Conservation (phyloP, 139 green algal genomes). For the Nannochloris sp. region DNA sequence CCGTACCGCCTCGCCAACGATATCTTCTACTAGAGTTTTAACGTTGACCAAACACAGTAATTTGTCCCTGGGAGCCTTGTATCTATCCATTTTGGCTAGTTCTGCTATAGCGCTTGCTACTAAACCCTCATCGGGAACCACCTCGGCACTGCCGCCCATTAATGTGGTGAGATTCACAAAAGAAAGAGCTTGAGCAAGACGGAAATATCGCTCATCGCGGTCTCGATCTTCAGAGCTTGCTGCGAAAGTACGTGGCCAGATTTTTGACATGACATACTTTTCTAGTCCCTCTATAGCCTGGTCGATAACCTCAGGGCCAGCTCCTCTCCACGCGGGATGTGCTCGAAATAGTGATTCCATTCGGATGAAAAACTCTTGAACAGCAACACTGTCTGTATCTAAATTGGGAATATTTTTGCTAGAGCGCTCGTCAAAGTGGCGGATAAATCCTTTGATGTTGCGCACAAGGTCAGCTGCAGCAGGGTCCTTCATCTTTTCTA, state of each 20-base stretch:
- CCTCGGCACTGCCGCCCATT: constrained; percentile 38
- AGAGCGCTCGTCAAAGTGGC: constrained; percentile 30
- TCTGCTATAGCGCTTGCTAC: constrained; percentile 64
- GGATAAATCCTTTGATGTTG: constrained; percentile 70
- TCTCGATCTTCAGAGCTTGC: constrained; percentile 56
- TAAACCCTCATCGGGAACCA: constrained; percentile 19
- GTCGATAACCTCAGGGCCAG: constrained; percentile 51
- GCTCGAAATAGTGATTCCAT: constrained; percentile 66
- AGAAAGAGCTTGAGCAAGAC: constrained; percentile 40
- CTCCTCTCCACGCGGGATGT: constrained; percentile 77
- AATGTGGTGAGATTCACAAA: constrained; percentile 79
- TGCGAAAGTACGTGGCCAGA: constrained; percentile 76
- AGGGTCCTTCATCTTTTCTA: constrained; percentile 76
- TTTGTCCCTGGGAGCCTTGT: constrained; percentile 95
- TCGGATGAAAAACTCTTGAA: constrained; percentile 71
- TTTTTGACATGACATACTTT: constrained; percentile 96
- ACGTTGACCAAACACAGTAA: constrained; percentile 90
- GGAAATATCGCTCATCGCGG: constrained; percentile 59
- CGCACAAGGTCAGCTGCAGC: constrained; percentile 75
- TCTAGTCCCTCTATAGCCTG: constrained; percentile 82
- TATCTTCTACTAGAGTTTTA: constrained; percentile 25
- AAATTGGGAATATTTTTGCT: constrained; percentile 3
- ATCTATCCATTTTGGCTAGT: constrained; percentile 80
- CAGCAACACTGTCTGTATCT: constrained; percentile 19
- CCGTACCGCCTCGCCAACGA: constrained; percentile 11